Base-by-base conservation (phyloP, 169 alveolate species). In the Pseudocohnilembus persalinus region DNA sequence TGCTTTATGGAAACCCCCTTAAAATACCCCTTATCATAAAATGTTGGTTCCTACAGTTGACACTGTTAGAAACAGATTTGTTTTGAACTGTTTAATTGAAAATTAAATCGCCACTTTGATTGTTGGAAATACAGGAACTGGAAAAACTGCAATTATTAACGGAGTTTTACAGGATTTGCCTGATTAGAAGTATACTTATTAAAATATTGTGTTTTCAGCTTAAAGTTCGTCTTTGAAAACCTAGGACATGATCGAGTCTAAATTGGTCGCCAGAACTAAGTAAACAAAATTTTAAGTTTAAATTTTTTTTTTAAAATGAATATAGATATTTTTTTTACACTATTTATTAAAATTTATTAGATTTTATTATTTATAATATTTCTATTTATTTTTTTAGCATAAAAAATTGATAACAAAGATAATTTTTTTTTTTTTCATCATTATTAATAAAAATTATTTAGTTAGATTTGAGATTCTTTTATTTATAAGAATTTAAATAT, bases 71-170 rank as follows among this genome's bases (percentile, higher is more conserved):
- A 95, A 95, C 81, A 91, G 95, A 68, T 92, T 88, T 86, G 87
- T 96, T 33, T 90, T 96, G 65, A 92, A 93, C 64, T 92, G 95
- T 76, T 90, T 96, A 65, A 81, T 96, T 27, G 89, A 91, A 76
- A 88, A 93, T 82, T 93, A 95, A 49, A 84, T 84, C 49, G 96
- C 96, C 89, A 95, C 94, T 11, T 91, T 97, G 33, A 86, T 95
- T 24, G 97, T 96, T 72, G 99, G 99, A 65, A 93, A 94, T 76
- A 96, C 99, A 31, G 99, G 99, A 78, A 97, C 98, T 0, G 99
- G 99, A 30, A 98, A 98, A 91, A 98, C 99, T 25, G 97, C 96
- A 25, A 93, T 96, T 30, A 93, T 97, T 29, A 95, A 93, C 80
- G 95, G 96, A 85, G 91, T 95, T 31, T 83, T 95, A 15, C 87